A percentile compares a stretch with the other conserved stretches of the same genome.
Conservation (phyloP, 1,139 yeast genomes). For the Yamadazyma mexicana region DNA sequence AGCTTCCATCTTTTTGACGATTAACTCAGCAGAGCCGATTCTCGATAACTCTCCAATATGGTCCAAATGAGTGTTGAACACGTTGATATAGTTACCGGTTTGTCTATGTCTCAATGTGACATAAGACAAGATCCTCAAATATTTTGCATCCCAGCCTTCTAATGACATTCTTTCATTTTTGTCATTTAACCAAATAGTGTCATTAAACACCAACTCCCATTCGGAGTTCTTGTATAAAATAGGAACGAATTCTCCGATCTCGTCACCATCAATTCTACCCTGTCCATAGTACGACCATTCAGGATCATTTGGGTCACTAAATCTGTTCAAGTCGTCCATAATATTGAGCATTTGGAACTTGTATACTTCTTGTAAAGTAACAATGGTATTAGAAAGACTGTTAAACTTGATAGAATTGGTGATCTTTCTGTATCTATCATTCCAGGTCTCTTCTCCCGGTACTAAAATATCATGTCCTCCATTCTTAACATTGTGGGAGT, state of each 20-base stretch:
- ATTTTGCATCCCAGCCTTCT: slow-evolving; percentile 59
- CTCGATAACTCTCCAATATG: slow-evolving; percentile 52
- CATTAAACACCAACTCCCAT: slow-evolving; percentile 33
- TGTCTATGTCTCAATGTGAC: slow-evolving; percentile 35
- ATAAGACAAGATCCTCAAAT: slow-evolving; percentile 46
- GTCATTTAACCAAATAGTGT: slow-evolving; percentile 38
- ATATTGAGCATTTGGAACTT: slow-evolving; percentile 34
- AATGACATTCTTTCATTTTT: slow-evolving; percentile 24
- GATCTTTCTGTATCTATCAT: slow-evolving; percentile 23
- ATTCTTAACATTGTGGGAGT: slow-evolving; percentile 40
- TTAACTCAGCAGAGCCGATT: slow-evolving; percentile 46
- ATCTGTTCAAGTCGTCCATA: slow-evolving; percentile 27
- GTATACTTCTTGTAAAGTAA: slow-evolving; percentile 38
- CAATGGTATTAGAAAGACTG: slow-evolving; percentile 24
- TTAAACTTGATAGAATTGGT: slow-evolving; percentile 31
- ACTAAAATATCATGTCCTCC: slow-evolving; percentile 29
- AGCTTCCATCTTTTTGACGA: slow-evolving; percentile 37
- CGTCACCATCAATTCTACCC: slow-evolving; percentile 36
- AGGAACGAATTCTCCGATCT: slow-evolving; percentile 37
- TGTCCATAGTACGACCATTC: slow-evolving; percentile 36
- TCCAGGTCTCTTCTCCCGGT: slow-evolving; percentile 35
- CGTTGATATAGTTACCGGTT: slow-evolving; percentile 33
- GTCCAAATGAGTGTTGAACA: slow-evolving; percentile 62
- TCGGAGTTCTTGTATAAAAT: slow-evolving; percentile 28
- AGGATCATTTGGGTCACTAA: slow-evolving; percentile 19